Evolutionary conservation across 352 stramenopile genomes (phyloP), one percentile per base, ranked within the genome.

Genomic region (Phytophthora sp.): DNA sequence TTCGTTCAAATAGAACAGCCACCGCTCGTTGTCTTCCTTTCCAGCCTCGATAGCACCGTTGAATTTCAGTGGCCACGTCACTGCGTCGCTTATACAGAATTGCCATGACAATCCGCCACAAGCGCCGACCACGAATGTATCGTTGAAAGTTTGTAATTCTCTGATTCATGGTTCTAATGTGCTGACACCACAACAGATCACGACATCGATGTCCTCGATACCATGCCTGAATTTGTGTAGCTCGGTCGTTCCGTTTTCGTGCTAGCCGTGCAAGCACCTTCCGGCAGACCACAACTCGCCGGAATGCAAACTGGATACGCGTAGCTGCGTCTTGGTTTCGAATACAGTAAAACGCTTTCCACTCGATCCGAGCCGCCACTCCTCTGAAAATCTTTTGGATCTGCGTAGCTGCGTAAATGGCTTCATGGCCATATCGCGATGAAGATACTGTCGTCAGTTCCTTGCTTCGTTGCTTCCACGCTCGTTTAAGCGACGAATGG

Each of bases 341-440:
- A 2, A 82, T 71, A 4, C 80, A 81, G 9, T 82, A 61, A 28
- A 84, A 75, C 0, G 56, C 56, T 23, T 60, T 55, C 42, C 88
- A 69, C 5, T 58, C 54, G n/a, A 32, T 60, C 1, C 83, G 63
- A 28, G 69, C 64, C 4, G 52, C 53, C 10, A 71, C 54, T 1
- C 80, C 83, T 8, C 79, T 74, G 20, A 68, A 43, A 26, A 87
- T 62, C 26, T 76, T 77, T 53, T 92, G 83, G 27, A 89, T 87
- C 44, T 83, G 72, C 11, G 64, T 82, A 42, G 78, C 80, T 24
- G 83, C 83, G 38, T 84, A 87, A 38, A 66, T 78, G 35, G 77
- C 72, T 50, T 92, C 83, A 12, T 82, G 66, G 1, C 68, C 70
- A 15, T 87, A 87, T 3, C 53, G 49, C 4, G 17, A 15, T 31